Conservation (phyloP, 108 stramenopile genomes). For the Asterionellopsis glacialis region DNA sequence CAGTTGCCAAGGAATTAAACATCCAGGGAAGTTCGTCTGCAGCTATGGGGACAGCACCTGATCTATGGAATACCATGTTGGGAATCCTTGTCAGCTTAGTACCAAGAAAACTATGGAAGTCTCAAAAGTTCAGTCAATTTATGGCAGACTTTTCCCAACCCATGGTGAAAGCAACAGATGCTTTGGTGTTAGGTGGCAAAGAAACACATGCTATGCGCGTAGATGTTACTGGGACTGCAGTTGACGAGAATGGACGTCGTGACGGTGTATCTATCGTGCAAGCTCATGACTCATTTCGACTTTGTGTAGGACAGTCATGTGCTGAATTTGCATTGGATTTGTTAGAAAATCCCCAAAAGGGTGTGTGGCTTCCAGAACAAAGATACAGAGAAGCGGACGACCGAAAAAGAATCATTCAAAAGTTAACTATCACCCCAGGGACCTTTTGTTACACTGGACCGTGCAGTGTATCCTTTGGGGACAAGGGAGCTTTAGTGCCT, state of each 20-base stretch:
- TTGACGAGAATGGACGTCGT: neutral
- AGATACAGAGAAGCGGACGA: constrained; percentile 21
- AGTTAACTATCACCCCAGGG: constrained; percentile 41
- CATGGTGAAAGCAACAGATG: constrained; percentile 39
- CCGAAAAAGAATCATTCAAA: constrained; percentile 37
- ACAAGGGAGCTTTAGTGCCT: neutral
- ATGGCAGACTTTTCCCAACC: constrained; percentile 63
- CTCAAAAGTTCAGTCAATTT: constrained; percentile 37
- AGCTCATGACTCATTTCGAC: constrained; percentile 54
- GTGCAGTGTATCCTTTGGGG: neutral
- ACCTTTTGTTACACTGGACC: constrained; percentile 55
- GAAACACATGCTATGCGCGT: constrained; percentile 72
- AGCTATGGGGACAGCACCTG: constrained; percentile 64
- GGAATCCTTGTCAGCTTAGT: constrained; percentile 41
- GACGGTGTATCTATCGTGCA: constrained; percentile 36
- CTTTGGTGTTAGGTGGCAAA: constrained; percentile 22
- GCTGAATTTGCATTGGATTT: constrained; percentile 59
- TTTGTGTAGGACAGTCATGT: constrained; percentile 56
- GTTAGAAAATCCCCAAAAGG: constrained; percentile 23
- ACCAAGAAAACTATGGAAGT: constrained; percentile 49
- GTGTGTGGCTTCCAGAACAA: constrained; percentile 48
- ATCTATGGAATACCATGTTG: constrained; percentile 58
- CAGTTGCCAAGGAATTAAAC: constrained; percentile 33
- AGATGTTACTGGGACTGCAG: constrained; percentile 29
- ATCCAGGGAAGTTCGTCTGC: constrained; percentile 37